A percentile compares a stretch with the other conserved stretches of the same genome.
Evolutionary conservation across 352 stramenopile species (phyloP).

Genomic region (Halophytophthora polymorphica): DNA sequence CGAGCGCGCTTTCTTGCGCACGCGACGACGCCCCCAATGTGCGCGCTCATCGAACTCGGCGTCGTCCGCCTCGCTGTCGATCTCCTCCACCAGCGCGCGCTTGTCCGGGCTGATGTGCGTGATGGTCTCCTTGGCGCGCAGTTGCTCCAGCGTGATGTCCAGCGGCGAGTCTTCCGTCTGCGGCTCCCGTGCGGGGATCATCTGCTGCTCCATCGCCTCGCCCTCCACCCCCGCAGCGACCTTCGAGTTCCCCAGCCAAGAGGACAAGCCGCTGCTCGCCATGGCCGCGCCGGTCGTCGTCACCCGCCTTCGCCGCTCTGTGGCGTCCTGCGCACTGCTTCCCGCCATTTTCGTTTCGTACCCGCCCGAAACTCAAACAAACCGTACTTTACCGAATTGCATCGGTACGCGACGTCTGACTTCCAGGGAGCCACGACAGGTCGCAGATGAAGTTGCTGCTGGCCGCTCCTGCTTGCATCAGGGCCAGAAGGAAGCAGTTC

Average conservation of each 20-base stretch:
- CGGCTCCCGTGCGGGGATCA: not conserved
- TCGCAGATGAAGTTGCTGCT: not conserved
- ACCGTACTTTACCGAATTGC: conserved; percentile 1
- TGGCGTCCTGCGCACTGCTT: conserved; percentile 4
- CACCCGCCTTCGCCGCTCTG: conserved; percentile 3
- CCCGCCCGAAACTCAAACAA: not conserved
- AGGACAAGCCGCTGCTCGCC: conserved; percentile 32
- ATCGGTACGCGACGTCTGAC: conserved; percentile 1
- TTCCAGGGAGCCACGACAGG: not conserved
- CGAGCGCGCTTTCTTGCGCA: conserved; percentile 30
- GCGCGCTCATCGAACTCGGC: conserved; percentile 66
- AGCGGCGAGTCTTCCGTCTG: conserved; percentile 30
- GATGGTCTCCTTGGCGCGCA: conserved; percentile 42
- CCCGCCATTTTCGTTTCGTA: conserved; percentile 27
- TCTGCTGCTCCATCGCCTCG: conserved; percentile 8
- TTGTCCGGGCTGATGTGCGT: conserved; percentile 54
- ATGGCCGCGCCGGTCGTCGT: conserved; percentile 13
- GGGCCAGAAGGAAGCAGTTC: no score
- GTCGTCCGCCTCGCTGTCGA: conserved; percentile 73
- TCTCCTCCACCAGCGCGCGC: conserved; percentile 51
- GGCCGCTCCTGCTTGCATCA: no score
- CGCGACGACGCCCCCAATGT: conserved; percentile 51
- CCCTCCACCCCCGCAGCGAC: not conserved
- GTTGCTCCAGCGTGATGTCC: conserved; percentile 36
- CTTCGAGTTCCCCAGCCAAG: conserved; percentile 32